phyloP scores from a whole-genome alignment of 2,329 filamentous ascomycete species.

The Fusarium sp. region DNA sequence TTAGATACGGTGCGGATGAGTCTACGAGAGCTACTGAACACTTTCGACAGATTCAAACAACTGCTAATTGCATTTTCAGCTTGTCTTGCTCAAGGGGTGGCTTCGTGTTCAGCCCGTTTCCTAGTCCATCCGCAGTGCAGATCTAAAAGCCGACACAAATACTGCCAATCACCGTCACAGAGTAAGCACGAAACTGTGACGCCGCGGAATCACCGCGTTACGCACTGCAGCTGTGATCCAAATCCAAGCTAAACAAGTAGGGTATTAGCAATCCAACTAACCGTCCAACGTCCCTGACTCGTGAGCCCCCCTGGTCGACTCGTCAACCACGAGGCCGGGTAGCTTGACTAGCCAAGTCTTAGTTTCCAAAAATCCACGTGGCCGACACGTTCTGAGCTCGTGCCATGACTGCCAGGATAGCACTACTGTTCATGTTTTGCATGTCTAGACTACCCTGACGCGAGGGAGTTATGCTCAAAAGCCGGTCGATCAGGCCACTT shows the following conservation, averaged over 20 bases:
- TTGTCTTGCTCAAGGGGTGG: too few relatives aligned
- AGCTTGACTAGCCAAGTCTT: background rate
- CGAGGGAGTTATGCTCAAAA: background rate
- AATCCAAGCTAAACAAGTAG: background rate
- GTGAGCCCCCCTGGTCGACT: background rate
- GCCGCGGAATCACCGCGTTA: background rate
- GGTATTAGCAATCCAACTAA: background rate
- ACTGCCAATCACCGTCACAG: background rate
- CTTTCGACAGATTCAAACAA: too few relatives aligned
- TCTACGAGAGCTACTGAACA: too few relatives aligned
- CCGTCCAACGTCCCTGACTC: constrained; percentile 18
- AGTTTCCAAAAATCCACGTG: constrained; percentile 15
- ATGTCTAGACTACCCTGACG: background rate
- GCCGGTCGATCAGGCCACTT: background rate
- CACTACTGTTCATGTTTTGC: background rate
- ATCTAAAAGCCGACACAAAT: too few relatives aligned
- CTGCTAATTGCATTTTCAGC: too few relatives aligned
- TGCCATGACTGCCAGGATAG: background rate
- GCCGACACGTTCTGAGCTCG: constrained; percentile 16
- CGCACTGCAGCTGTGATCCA: too few relatives aligned
- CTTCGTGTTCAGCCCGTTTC: too few relatives aligned
- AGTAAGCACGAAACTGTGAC: background rate
- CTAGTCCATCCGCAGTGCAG: too few relatives aligned
- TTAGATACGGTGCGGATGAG: background rate
- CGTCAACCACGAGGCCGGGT: background rate